Evolutionary conservation across 164 flowering plant species (phyloP).

Genomic region (Tetrastigma voinierianum): DNA sequence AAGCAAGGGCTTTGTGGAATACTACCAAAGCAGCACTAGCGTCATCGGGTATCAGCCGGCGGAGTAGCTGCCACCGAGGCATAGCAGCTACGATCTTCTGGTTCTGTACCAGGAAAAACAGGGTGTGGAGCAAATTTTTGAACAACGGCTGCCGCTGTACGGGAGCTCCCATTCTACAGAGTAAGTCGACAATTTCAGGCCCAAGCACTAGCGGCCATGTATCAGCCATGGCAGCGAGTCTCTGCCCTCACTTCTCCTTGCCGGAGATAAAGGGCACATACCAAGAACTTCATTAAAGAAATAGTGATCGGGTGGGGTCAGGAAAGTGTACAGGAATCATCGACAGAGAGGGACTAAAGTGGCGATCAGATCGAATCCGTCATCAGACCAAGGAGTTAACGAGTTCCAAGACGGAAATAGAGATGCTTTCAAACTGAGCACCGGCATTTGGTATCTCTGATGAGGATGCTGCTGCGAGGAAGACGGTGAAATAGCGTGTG

Average conservation of each 20-base stretch:
- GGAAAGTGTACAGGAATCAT: slow-evolving; percentile 62
- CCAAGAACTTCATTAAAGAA: slow-evolving; percentile 49
- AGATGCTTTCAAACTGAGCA: slow-evolving; percentile 65
- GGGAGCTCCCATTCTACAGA: slow-evolving; percentile 32
- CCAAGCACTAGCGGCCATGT: slow-evolving; percentile 33
- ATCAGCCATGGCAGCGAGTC: slow-evolving; percentile 33
- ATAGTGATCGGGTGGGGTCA: slow-evolving; percentile 66
- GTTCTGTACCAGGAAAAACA: slow-evolving; percentile 20
- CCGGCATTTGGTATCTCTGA: slow-evolving; percentile 65
- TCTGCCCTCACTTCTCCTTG: slow-evolving; percentile 44
- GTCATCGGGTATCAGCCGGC: too few species aligned
- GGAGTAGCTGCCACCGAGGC: slow-evolving; percentile 51
- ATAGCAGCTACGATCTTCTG: slow-evolving; percentile 38
- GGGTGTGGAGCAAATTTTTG: slow-evolving; percentile 3
- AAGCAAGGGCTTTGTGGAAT: background rate
- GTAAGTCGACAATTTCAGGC: slow-evolving; percentile 40
- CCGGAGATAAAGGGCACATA: slow-evolving; percentile 48
- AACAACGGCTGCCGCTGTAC: slow-evolving; percentile 44
- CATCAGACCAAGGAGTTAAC: slow-evolving; percentile 59
- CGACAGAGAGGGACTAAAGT: slow-evolving; percentile 43
- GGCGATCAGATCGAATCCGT: slow-evolving; percentile 54
- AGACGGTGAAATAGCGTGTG: slow-evolving; percentile 53
- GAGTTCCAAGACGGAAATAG: slow-evolving; percentile 57
- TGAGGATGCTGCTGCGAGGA: slow-evolving; percentile 73
- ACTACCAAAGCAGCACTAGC: background rate